Base-by-base conservation (phyloP, 1,284 basidiomycete genomes). In the Polyporus tsugae region DNA sequence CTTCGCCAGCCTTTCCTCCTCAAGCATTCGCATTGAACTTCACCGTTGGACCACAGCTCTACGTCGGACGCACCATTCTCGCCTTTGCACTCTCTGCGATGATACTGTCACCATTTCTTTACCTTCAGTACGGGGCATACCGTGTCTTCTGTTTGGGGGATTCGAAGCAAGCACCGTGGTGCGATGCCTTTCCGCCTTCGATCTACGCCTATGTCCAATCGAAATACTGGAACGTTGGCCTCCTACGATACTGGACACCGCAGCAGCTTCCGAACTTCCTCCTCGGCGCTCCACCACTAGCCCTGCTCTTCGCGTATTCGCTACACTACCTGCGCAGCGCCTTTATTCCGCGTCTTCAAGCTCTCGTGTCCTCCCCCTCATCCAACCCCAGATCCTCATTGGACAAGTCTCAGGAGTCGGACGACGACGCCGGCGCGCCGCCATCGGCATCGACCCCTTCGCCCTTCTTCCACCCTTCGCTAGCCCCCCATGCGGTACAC, bases 211-310 rank as follows among this genome's bases (percentile, higher is more conserved):
- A 94, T 75, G 93, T 95, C 1, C 97, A 99, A 79, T 80, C 81
- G 0, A 83, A 87, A 59, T 99, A 99, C 80, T 99, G 97, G 97
- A 86, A 95, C 78, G 84, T 89, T 69, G 96, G 96, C 6, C 88
- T 96, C 70, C 80, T 98, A 67, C 87, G 85, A 0, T 99, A 99
- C 80, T 99, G 96, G 96, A 90, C 91, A 0, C 66, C 83, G 5
- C 81, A 87, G 36, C 97, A 99, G 78, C 71, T 95, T 2, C 97
- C 97, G 39, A 98, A 99, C 80, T 94, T 99, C 78, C 67, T 93
- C 62, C 84, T 99, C 52, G 91, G 94, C 1, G 76, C 88, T 0
- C 97, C 97, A 0, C 87, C 93, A 0, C 83, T 95, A 57, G 52
- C 80, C 41, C 82, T 89, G 4, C 82, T 92, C 4, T 79, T 90